Base-by-base conservation (phyloP, 768 basidiomycete genomes). In the Pleurotus platypus region DNA sequence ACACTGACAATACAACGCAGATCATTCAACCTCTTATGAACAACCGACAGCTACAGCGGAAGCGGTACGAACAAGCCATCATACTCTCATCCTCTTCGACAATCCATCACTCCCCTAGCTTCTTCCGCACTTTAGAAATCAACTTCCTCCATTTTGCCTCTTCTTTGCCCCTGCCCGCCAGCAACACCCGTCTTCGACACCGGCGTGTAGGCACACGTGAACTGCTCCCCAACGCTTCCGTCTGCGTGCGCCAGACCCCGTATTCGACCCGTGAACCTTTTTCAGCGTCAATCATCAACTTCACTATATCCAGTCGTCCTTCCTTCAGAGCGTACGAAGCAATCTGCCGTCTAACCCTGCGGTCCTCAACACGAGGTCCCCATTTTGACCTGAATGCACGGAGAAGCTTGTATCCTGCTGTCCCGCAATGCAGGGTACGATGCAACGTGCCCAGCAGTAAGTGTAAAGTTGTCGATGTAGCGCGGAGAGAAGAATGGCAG, bases 301-400 rank as follows among this genome's bases (percentile, higher is more conserved):
- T 54, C 15, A 73, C 71, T 57, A 87, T 78, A 63, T 83, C 83
- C 59, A 73, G 68, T 46, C 85, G 78, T 13, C 85, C 81, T 71
- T 90, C 82, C 67, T 85, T 87, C 55, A 86, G 63, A 27, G 87
- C 88, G 47, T 87, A 72, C 42, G 67, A 70, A 4, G 78, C 78
- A 53, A 90, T 68, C 42, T 85, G 81, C 57, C 84, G 79, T 63
- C 80, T 77, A 18, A 90, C 87, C 18, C 75, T 71, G 51, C 76
- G 72, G 69, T 87, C 83, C 61, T 80, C 80, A 4, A 86, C 71
- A 22, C 66, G 67, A 16, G 69, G 55, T 2, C 89, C 88, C 85
- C 85, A 90, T 61, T 74, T 72, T 53, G 66, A 65, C 61, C 72
- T 72, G 66, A 85, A 89, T 45, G 66, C 62, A 43, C 61, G 61